A percentile compares a stretch with the other conserved stretches of the same genome.
phyloP scores from a whole-genome alignment of 2,329 filamentous ascomycete genomes.

The Ceratocystis cubensis region DNA sequence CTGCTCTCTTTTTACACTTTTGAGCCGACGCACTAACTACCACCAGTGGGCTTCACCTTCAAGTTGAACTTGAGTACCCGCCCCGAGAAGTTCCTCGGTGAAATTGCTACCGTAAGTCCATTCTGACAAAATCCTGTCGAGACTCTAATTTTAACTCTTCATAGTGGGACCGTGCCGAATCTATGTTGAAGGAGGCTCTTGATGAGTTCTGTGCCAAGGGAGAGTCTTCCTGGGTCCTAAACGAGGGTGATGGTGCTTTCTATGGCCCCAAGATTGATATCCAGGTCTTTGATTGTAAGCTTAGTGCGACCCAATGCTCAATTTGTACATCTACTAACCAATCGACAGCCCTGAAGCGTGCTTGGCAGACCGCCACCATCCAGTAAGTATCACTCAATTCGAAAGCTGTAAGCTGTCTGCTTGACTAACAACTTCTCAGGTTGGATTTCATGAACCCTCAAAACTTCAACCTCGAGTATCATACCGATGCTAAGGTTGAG shows the following conservation, averaged over 20 bases:
- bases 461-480: constrained; percentile 80
- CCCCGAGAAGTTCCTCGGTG: constrained; percentile 76
- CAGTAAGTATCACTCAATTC: constrained; percentile 35
- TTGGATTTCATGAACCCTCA: constrained; percentile 60
- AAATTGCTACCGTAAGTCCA: constrained; percentile 49
- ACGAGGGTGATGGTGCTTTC: constrained; percentile 92
- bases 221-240: constrained; percentile 70
- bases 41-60: constrained; percentile 47
- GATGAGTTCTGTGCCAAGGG: constrained; percentile 54
- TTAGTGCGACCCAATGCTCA: constrained; percentile 27
- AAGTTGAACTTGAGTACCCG: constrained; percentile 90
- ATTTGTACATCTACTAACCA: neutral
- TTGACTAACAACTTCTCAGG: constrained; percentile 3
- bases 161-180: constrained; percentile 73
- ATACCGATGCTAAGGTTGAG: constrained; percentile 50
- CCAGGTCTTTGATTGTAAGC: constrained; percentile 47
- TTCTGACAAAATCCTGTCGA: neutral
- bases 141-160: neutral
- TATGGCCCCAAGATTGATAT: constrained; percentile 99
- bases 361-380: constrained; percentile 80
- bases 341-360: constrained; percentile 21
- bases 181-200: constrained; percentile 64
- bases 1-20: constrained; percentile 28
- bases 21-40: constrained; percentile 18
- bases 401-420: neutral